A percentile compares a stretch with the other conserved stretches of the same genome.
Evolutionary conservation across 2,329 filamentous ascomycete species (phyloP).

Genomic region (Pseudogymnoascus sp.): DNA sequence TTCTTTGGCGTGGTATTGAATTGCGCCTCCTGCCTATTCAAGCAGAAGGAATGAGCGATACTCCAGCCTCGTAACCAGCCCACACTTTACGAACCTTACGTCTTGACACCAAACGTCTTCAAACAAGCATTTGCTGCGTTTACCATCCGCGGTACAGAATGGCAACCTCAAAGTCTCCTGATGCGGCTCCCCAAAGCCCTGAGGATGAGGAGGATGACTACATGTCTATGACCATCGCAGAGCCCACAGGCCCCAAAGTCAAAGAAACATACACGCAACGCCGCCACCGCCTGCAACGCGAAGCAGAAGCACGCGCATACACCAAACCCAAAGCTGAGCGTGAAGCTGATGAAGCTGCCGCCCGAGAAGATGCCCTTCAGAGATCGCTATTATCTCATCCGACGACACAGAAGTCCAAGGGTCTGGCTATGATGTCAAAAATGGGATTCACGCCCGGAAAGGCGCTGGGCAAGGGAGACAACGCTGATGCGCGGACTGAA

Average conservation of each 20-base stretch:
- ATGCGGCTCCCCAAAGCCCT: neutral
- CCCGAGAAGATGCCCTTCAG: slow-evolving; percentile 69
- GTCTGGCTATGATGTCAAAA: slow-evolving; percentile 92
- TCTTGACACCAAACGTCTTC: neutral
- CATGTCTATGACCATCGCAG: slow-evolving; percentile 88
- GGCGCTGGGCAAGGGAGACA: slow-evolving; percentile 60
- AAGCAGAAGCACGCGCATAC: slow-evolving; percentile 62
- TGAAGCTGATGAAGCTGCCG: slow-evolving; percentile 64
- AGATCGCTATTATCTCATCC: slow-evolving; percentile 61
- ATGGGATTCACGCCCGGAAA: slow-evolving; percentile 81
- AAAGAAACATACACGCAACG: slow-evolving; percentile 60
- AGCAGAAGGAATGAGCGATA: neutral
- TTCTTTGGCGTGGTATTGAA: neutral
- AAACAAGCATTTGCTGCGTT: neutral
- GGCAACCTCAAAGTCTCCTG: neutral
- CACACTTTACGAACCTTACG: neutral
- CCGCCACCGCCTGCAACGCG: slow-evolving; percentile 37
- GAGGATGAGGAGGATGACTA: slow-evolving; percentile 76
- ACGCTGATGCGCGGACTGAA: slow-evolving; percentile 46
- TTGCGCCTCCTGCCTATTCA: neutral
- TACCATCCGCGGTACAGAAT: neutral
- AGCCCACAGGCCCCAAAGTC: slow-evolving; percentile 44
- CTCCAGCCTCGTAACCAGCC: neutral
- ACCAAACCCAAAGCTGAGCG: slow-evolving; percentile 78
- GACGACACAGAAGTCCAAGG: slow-evolving; percentile 64